Base-by-base conservation (phyloP, 345 rosid species). In the Excoecaria agallocha region DNA sequence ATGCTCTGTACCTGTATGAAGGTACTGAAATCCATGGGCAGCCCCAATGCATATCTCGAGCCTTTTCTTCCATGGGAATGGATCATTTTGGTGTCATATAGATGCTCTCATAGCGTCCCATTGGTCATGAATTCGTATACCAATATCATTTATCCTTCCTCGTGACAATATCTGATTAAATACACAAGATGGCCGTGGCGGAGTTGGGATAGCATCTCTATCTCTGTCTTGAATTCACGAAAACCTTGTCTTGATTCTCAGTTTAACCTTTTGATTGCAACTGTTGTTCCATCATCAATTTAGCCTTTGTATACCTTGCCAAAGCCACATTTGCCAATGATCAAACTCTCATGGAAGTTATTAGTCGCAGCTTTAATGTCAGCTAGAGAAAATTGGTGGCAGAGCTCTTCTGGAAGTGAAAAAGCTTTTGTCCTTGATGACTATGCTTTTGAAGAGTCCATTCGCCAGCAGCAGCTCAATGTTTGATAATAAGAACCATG, bases 91-190 rank as follows among this genome's bases (percentile, higher is more conserved):
- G n/a, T 68, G 4, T 25, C 58, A 11, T 68, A 68, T 1, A 68
- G 71, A 68, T 68, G 71, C 13, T 68, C 43, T 30, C 58, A 12
- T 8, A 68, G 59, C 6, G 71, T 68, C 9, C 71, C 71, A 5
- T 68, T 68, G 58, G 10, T 16, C 71, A 68, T 49, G 5, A 49
- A 68, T 3, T 50, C 71, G 10, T 68, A 68, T 1, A 68, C 58
- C 2, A 68, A 59, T 12, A 68, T 24, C 71, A 68, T 68, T 68
- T 68, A 58, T 1, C 45, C 45, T 49, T 16, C 71, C 1, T 68
- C 58, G 3, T 86, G 88, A 64, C 97, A 92, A 75, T 89, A 90
- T 8, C 97, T 96, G n/a, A 92, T 90, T 63, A 92, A 66, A 13
- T 96, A 90, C n/a, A 92, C 97, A 72, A 92, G 77, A 80, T 92